Percentiles rank a stretch among this genome's conserved stretches.
Evolutionary conservation across 2,329 filamentous ascomycete species (phyloP).

Genomic region (Monilinia vaccinii-corymbosi): DNA sequence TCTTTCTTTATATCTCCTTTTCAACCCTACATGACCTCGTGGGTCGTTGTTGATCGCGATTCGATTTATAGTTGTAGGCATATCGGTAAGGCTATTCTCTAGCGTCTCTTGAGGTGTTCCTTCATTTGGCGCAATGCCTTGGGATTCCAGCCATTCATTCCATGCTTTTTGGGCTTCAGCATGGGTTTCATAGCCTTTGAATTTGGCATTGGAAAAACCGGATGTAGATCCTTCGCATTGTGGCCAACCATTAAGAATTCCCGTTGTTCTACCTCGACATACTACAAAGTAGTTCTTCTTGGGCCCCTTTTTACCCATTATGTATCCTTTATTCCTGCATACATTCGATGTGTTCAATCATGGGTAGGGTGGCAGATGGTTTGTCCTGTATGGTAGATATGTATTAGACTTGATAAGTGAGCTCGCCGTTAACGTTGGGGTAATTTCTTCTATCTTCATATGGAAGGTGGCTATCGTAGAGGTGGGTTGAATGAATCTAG

Average conservation of each 20-base stretch:
- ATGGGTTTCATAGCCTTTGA: constrained; percentile 12
- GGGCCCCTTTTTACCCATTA: background rate
- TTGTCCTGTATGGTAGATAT: background rate
- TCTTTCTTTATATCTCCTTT: background rate
- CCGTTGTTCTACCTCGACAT: constrained; percentile 13
- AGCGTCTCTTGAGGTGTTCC: background rate
- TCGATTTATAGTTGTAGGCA: background rate
- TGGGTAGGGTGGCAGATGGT: background rate
- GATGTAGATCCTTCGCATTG: constrained; percentile 16
- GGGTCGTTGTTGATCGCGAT: background rate
- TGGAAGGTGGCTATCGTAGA: too few relatives aligned
- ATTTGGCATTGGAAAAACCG: constrained; percentile 8
- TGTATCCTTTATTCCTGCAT: background rate
- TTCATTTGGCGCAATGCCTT: background rate
- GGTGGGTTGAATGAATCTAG: too few relatives aligned
- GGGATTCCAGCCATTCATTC: constrained; percentile 6
- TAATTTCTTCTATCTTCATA: too few relatives aligned
- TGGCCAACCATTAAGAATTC: constrained; percentile 13
- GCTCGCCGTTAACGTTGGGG: too few relatives aligned
- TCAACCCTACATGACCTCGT: background rate
- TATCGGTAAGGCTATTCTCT: background rate
- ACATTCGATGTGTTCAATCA: background rate
- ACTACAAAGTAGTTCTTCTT: constrained; percentile 13
- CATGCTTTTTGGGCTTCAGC: constrained; percentile 13
- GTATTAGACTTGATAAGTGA: too few relatives aligned